These are phyloP conservation scores for Nicotiana tomentosiformis DNA, from an alignment of 257 asterid genomes.

Conservation along the genomic window DNA sequence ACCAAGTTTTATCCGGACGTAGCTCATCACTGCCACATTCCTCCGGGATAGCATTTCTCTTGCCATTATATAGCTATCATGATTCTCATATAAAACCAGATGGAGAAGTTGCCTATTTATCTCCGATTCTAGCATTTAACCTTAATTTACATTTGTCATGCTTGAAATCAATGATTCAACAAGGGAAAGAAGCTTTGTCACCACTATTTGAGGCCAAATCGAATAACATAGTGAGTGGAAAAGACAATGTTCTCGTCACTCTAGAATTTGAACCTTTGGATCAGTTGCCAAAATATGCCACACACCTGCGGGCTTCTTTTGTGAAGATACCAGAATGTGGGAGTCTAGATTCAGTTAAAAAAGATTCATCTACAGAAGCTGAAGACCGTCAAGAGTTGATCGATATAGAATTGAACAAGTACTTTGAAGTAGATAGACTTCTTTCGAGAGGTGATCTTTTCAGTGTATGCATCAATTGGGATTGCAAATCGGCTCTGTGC, in stretches of 20 bases:
- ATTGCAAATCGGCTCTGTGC: constrained; percentile 81
- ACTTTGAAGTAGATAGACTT: constrained; percentile 77
- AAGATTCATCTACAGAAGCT: constrained; percentile 49
- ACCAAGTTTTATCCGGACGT: constrained; percentile 14
- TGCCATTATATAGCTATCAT: constrained; percentile 55
- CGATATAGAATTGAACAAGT: constrained; percentile 62
- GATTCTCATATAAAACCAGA: constrained; percentile 36
- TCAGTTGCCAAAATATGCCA: constrained; percentile 68
- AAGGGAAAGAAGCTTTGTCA: constrained; percentile 52
- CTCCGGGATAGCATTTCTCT: constrained; percentile 37
- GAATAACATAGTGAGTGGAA: constrained; percentile 28
- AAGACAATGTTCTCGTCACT: constrained; percentile 31
- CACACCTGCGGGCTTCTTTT: constrained; percentile 83
- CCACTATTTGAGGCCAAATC: constrained; percentile 47
- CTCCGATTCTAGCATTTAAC: constrained; percentile 80
- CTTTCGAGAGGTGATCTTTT: constrained; percentile 79
- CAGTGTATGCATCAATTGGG: constrained; percentile 60
- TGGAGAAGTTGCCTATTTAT: constrained; percentile 62
- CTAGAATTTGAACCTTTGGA: constrained; percentile 54
- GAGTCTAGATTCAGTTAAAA: constrained; percentile 63
- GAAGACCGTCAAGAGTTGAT: constrained; percentile 81
- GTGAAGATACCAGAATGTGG: constrained; percentile 91
- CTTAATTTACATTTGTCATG: constrained; percentile 61
- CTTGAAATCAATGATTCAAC: constrained; percentile 58
- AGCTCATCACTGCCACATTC: constrained; percentile 21